Evolutionary conservation across 2,329 filamentous ascomycete genomes (phyloP).

Genomic region (Hymenoscyphus fraxineus): DNA sequence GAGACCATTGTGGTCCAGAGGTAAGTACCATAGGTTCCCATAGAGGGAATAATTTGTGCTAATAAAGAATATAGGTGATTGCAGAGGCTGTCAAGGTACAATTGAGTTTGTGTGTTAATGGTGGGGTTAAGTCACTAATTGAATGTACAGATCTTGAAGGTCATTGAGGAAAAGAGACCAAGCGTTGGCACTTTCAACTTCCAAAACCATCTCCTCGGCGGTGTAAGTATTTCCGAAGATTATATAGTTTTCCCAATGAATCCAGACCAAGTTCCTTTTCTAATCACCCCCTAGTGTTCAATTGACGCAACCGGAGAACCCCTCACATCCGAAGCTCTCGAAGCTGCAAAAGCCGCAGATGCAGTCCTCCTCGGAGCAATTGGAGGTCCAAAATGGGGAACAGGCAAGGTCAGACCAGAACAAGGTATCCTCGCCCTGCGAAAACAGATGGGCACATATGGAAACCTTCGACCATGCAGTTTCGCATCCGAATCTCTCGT

Average conservation of each 20-base stretch:
- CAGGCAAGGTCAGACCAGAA: conserved; percentile 81
- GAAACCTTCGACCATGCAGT: conserved; percentile 93
- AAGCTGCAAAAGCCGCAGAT: conserved; percentile 78
- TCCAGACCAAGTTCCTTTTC: not conserved
- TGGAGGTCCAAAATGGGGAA: conserved; percentile 95
- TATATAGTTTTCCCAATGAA: not conserved
- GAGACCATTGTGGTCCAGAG: conserved; percentile 85
- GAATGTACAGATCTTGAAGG: conserved; percentile 63
- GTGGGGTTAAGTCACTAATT: not conserved
- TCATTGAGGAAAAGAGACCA: conserved; percentile 68
- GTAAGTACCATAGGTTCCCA: conserved; percentile 41
- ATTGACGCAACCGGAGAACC: conserved; percentile 78
- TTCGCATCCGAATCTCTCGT: conserved; percentile 86
- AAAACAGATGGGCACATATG: conserved; percentile 91
- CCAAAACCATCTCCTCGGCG: conserved; percentile 84
- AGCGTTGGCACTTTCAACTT: conserved; percentile 78
- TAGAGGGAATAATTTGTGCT: not conserved
- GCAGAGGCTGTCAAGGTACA: conserved; percentile 79
- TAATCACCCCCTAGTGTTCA: conserved; percentile 60
- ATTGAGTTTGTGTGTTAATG: not conserved
- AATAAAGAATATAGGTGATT: conserved; percentile 56
- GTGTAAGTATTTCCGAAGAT: conserved; percentile 57
- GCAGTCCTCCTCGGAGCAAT: conserved; percentile 91
- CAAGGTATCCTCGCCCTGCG: conserved; percentile 87
- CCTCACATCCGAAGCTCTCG: conserved; percentile 78